Conservation (phyloP, 257 asterid species). For the Rauvolfia tetraphylla region DNA sequence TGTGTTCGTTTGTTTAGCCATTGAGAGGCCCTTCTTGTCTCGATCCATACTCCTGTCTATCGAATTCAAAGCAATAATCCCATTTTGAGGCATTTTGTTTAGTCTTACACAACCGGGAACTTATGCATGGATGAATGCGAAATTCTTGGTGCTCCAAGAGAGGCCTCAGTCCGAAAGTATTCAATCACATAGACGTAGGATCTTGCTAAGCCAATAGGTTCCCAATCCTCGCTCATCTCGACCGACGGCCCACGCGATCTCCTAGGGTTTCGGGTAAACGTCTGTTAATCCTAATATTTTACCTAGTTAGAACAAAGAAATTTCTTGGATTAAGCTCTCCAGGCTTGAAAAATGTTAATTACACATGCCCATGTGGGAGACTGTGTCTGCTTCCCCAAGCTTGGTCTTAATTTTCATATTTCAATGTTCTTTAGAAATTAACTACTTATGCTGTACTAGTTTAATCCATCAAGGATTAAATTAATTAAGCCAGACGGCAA, state of each 20-base stretch:
- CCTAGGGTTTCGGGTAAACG: constrained; percentile 6
- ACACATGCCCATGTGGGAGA: constrained; percentile 91
- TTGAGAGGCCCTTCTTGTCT: constrained; percentile 34
- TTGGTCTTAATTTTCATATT: constrained; percentile 23
- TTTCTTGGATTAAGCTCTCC: constrained; percentile 57
- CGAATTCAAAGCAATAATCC: constrained; percentile 46
- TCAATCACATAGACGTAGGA: constrained; percentile 18
- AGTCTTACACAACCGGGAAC: background rate
- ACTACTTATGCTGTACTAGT: constrained; percentile 2
- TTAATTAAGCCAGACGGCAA: constrained; percentile 9
- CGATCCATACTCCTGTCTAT: constrained; percentile 48
- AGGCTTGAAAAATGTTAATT: constrained; percentile 46
- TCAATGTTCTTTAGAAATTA: constrained; percentile 20
- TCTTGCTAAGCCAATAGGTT: constrained; percentile 24
- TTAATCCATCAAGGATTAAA: constrained; percentile 20
- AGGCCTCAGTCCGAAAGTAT: constrained; percentile 10
- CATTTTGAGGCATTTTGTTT: constrained; percentile 35
- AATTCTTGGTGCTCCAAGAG: constrained; percentile 9
- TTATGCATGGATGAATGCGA: constrained; percentile 15
- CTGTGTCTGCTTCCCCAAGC: constrained; percentile 29
- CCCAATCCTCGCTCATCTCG: background rate
- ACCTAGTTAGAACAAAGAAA: constrained; percentile 35
- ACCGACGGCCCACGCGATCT: constrained; percentile 33
- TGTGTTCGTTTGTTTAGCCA: constrained; percentile 46
- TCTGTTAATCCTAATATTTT: constrained; percentile 15